Conservation (phyloP, 2,329 filamentous ascomycete species). For the Daldinia sp. region DNA sequence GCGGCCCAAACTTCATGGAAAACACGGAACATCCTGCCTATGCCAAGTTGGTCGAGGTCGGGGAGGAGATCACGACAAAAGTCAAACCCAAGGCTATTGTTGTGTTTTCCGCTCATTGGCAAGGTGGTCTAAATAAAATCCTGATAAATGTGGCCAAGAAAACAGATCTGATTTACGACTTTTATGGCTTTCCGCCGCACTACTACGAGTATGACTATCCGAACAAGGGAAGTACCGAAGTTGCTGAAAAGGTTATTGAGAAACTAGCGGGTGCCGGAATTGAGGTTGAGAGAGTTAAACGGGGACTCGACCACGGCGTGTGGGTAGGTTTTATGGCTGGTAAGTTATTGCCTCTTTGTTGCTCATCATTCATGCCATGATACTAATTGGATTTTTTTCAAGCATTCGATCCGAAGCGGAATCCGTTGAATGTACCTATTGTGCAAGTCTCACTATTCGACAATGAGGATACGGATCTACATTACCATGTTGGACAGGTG, state of each 20-base stretch:
- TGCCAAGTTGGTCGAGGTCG: conserved; percentile 62
- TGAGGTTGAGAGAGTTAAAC: conserved; percentile 63
- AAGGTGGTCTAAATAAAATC: conserved; percentile 62
- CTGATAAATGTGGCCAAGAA: conserved; percentile 68
- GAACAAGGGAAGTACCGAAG: conserved; percentile 65
- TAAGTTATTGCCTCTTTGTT: background rate
- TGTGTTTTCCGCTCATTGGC: conserved; percentile 61
- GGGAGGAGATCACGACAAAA: conserved; percentile 52
- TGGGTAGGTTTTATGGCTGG: conserved; percentile 66
- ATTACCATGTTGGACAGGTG: conserved; percentile 67
- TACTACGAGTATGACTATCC: conserved; percentile 71
- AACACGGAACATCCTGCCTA: conserved; percentile 70
- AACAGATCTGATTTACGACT: conserved; percentile 71
- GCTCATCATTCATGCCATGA: background rate
- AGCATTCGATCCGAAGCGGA: conserved; percentile 62
- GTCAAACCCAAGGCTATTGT: background rate
- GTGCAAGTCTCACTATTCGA: conserved; percentile 70
- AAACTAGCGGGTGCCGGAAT: conserved; percentile 62
- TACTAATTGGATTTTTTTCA: background rate
- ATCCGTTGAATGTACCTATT: conserved; percentile 65
- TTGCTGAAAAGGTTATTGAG: conserved; percentile 65
- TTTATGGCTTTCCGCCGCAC: conserved; percentile 70
- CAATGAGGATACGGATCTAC: conserved; percentile 64
- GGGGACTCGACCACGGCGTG: conserved; percentile 74
- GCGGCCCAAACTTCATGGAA: conserved; percentile 68